Conservation (phyloP, 2,329 filamentous ascomycete species). For the Elsinoe perseae region DNA sequence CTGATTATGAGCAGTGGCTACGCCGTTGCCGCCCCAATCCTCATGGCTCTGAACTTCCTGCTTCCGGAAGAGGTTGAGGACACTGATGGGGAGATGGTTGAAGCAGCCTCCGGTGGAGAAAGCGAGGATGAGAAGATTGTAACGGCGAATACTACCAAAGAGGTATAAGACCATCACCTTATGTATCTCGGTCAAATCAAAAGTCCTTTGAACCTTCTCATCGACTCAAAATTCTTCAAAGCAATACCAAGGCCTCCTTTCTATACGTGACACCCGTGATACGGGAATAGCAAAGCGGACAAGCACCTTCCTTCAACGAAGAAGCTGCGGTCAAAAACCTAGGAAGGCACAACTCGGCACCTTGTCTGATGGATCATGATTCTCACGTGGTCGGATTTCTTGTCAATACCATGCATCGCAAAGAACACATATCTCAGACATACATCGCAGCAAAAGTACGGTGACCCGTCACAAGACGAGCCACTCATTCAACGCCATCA, state of each 20-base stretch:
- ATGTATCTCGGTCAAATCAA: background rate
- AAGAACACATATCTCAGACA: no score
- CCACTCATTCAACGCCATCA: background rate
- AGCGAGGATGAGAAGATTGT: constrained; percentile 1
- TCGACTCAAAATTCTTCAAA: no score
- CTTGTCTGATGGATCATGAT: no score
- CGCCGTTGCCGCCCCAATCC: constrained; percentile 64
- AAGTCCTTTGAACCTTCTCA: background rate
- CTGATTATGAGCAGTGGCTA: constrained; percentile 53
- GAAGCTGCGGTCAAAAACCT: no score
- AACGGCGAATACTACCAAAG: background rate
- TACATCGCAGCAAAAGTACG: no score
- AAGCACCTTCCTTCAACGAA: no score
- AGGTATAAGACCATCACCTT: background rate
- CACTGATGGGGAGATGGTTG: constrained; percentile 30
- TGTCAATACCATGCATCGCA: no score
- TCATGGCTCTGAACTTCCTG: constrained; percentile 64
- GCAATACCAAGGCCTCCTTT: no score
- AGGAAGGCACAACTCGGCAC: no score
- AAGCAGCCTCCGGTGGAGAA: background rate
- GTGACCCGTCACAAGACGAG: background rate
- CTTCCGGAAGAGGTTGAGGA: constrained; percentile 72
- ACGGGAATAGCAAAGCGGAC: background rate
- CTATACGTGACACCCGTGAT: no score
- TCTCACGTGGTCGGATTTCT: no score